Percentiles rank a stretch among this genome's conserved stretches.
Conservation (phyloP, 2,329 filamentous ascomycete genomes). For the Didymella lethalis region DNA sequence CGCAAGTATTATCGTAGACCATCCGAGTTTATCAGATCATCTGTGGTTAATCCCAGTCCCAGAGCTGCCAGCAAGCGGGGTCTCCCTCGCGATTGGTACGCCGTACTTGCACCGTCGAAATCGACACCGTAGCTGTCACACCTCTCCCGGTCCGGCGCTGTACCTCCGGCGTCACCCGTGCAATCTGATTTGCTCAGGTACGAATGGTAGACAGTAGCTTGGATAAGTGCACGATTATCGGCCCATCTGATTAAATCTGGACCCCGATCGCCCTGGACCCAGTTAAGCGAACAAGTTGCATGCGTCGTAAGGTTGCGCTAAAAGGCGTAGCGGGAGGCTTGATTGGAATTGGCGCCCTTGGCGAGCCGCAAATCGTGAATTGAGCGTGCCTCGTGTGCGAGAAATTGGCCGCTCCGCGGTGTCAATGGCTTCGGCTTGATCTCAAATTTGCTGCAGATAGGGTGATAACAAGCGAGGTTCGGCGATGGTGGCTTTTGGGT, state of each 20-base stretch:
- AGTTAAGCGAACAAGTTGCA: slow-evolving; percentile 27
- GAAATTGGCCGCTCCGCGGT: slow-evolving; percentile 7
- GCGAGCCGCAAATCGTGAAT: slow-evolving; percentile 21
- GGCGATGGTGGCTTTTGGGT: not conserved
- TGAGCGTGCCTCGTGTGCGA: slow-evolving; percentile 8
- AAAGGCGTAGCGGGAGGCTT: slow-evolving; percentile 27
- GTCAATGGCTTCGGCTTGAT: slow-evolving; percentile 7
- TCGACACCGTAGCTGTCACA: slow-evolving; percentile 7
- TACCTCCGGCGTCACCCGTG: not conserved
- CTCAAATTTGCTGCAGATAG: slow-evolving; percentile 12
- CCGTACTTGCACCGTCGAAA: slow-evolving; percentile 1
- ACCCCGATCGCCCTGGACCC: slow-evolving; percentile 23
- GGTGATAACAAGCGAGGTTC: slow-evolving; percentile 1
- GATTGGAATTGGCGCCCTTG: slow-evolving; percentile 35
- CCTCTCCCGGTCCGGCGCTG: not conserved
- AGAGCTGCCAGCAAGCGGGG: slow-evolving; percentile 22
- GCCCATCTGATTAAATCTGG: slow-evolving; percentile 44
- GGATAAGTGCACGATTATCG: slow-evolving; percentile 29
- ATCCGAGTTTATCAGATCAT: slow-evolving; percentile 38
- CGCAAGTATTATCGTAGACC: slow-evolving; percentile 1
- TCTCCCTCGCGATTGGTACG: slow-evolving; percentile 10
- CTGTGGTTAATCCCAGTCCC: slow-evolving; percentile 10
- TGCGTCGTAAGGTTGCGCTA: slow-evolving; percentile 26
- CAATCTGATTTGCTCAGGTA: slow-evolving; percentile 12
- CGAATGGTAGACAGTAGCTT: slow-evolving; percentile 15